These are phyloP conservation scores for Aegilops longissima DNA, from an alignment of 176 grass and related monocot genomes.

Conservation along the genomic window DNA sequence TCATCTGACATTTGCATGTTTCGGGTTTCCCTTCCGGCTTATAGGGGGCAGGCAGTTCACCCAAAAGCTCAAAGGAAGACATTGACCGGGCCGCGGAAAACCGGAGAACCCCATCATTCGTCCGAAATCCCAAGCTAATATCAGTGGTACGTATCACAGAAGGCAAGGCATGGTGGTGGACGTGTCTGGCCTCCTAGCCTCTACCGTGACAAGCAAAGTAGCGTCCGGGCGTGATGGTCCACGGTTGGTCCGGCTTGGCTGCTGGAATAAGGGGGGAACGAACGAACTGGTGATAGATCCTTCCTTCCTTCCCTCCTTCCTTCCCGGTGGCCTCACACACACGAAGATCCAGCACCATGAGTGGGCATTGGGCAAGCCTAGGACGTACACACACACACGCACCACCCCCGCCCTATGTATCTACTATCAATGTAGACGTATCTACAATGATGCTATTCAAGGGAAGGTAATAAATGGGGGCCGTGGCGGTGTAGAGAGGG, in stretches of 20 bases:
- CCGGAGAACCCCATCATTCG: neutral
- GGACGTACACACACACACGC: too few relatives aligned
- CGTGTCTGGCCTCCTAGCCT: neutral
- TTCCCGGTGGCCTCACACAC: neutral
- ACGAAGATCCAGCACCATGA: neutral
- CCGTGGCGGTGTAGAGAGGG: too few relatives aligned
- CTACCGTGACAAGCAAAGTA: neutral
- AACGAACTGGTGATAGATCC: slow-evolving; percentile 2
- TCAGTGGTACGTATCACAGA: neutral
- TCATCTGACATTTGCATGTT: neutral
- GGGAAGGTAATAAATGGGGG: neutral
- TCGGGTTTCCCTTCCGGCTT: too few relatives aligned
- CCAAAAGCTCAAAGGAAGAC: neutral
- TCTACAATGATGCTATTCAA: neutral
- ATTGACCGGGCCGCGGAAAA: neutral
- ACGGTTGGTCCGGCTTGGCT: neutral
- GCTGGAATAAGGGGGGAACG: neutral
- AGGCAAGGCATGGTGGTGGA: neutral
- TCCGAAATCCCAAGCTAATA: too few relatives aligned
- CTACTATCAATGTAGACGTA: neutral
- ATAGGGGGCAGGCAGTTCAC: neutral
- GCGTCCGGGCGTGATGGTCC: neutral
- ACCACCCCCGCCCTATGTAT: neutral
- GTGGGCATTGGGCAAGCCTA: neutral
- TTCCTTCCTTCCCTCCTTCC: neutral